Percentiles rank a stretch among this genome's conserved stretches.
Evolutionary conservation across 1,284 basidiomycete genomes (phyloP).

Genomic region (Stygiomarasmius scandens): DNA sequence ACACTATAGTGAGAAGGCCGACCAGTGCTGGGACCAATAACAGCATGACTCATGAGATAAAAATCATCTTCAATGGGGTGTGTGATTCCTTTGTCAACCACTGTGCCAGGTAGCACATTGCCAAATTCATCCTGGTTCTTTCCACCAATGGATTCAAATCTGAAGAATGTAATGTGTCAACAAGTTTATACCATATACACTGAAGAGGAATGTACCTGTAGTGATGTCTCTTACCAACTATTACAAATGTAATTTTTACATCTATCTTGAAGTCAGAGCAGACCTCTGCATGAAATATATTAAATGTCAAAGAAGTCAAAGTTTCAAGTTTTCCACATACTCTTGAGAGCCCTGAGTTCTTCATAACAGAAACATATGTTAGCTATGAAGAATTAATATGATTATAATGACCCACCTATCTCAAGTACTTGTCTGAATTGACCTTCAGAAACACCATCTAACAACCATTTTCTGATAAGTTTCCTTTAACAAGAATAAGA

Average conservation of each 20-base stretch:
- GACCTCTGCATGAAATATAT: slow-evolving; percentile 47
- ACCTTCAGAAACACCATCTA: slow-evolving; percentile 71
- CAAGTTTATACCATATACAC: background rate
- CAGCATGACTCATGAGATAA: slow-evolving; percentile 60
- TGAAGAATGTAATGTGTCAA: background rate
- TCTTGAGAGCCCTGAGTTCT: slow-evolving; percentile 12
- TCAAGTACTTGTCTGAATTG: slow-evolving; percentile 72
- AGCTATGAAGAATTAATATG: slow-evolving; percentile 7
- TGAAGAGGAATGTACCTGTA: slow-evolving; percentile 55
- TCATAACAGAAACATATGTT: slow-evolving; percentile 11
- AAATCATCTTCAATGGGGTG: slow-evolving; percentile 82
- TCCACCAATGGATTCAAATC: slow-evolving; percentile 17
- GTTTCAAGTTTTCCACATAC: background rate
- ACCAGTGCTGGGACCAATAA: background rate
- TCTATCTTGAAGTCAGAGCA: slow-evolving; percentile 56
- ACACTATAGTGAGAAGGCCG: background rate
- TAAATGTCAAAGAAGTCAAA: background rate
- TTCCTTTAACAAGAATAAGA: slow-evolving; percentile 27
- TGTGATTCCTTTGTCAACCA: slow-evolving; percentile 69
- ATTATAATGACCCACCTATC: slow-evolving; percentile 39
- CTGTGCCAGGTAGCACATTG: slow-evolving; percentile 75
- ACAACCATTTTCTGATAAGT: too few species aligned
- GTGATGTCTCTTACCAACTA: slow-evolving; percentile 79
- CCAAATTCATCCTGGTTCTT: slow-evolving; percentile 64
- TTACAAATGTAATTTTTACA: slow-evolving; percentile 72